A percentile compares a stretch with the other conserved stretches of the same genome.
Conservation (phyloP, 805 yeast species). For the Kluyveromyces dobzhanskii region DNA sequence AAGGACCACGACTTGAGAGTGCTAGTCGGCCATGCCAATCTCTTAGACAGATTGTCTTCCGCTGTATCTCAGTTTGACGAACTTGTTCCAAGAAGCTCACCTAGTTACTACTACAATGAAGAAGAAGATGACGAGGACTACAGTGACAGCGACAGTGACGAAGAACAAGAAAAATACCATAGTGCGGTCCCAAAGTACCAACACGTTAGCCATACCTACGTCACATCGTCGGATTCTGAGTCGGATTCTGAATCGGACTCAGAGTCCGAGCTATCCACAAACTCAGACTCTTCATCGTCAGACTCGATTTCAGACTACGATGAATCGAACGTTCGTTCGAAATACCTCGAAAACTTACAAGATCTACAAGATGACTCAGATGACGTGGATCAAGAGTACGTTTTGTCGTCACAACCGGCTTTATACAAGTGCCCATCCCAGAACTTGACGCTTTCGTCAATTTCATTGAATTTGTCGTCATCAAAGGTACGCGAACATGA, state of each 20-base stretch:
- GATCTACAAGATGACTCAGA: constrained; percentile 3
- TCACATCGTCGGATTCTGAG: not conserved
- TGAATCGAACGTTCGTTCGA: not conserved
- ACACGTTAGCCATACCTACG: not conserved
- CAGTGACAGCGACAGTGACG: constrained; percentile 15
- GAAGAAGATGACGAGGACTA: constrained; percentile 12
- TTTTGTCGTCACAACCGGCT: constrained; percentile 1
- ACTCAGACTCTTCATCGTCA: not conserved
- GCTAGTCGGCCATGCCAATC: constrained; percentile 28
- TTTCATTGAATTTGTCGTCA: not conserved
- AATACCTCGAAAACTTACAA: not conserved
- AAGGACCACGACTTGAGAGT: constrained; percentile 21
- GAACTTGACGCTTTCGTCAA: constrained; percentile 1
- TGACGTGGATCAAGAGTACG: constrained; percentile 1
- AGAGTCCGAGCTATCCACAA: too few relatives aligned
- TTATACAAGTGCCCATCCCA: constrained; percentile 3
- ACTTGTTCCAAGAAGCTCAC: not conserved
- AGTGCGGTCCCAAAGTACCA: constrained; percentile 3
- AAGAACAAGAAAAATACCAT: constrained; percentile 10
- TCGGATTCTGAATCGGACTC: not conserved
- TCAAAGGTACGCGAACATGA: not conserved
- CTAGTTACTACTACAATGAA: constrained; percentile 5
- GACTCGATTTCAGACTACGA: not conserved
- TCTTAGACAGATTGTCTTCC: constrained; percentile 19
- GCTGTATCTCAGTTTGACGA: constrained; percentile 4